Conservation (phyloP, 805 yeast genomes). For the Kockiozyma suomiensis region DNA sequence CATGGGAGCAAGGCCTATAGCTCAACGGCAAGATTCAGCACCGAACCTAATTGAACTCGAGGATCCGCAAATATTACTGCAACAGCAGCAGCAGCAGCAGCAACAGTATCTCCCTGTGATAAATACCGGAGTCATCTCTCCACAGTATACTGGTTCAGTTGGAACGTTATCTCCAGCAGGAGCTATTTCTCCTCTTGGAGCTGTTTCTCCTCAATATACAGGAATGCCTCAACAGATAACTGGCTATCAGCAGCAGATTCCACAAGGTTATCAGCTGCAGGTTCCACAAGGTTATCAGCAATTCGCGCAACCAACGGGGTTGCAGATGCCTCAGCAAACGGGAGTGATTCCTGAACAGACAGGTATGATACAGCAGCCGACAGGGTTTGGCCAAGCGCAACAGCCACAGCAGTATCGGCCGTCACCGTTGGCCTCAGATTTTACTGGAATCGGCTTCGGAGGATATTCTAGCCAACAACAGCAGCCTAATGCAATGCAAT, state of each 20-base stretch:
- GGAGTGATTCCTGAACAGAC: slow-evolving; percentile 37
- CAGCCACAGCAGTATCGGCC: slow-evolving; percentile 45
- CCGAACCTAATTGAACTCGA: slow-evolving; percentile 44
- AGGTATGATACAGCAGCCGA: slow-evolving; percentile 61
- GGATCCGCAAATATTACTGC: slow-evolving; percentile 56
- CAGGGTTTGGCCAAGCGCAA: slow-evolving; percentile 94
- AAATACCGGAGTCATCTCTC: slow-evolving; percentile 20
- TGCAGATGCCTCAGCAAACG: slow-evolving; percentile 38
- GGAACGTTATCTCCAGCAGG: slow-evolving; percentile 12
- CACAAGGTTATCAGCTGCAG: slow-evolving; percentile 38
- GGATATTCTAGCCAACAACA: slow-evolving; percentile 25
- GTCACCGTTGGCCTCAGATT: slow-evolving; percentile 15
- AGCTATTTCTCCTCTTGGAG: slow-evolving; percentile 11
- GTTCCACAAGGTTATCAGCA: slow-evolving; percentile 38
- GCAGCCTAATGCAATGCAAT: slow-evolving; percentile 13
- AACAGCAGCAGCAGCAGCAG: slow-evolving; percentile 54
- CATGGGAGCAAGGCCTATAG: slow-evolving; percentile 67
- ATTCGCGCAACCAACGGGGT: slow-evolving; percentile 39
- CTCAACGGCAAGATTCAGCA: slow-evolving; percentile 56
- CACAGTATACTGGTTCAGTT: slow-evolving; percentile 15
- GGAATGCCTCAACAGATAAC: slow-evolving; percentile 10
- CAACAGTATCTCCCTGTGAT: slow-evolving; percentile 22
- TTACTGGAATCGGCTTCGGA: slow-evolving; percentile 22
- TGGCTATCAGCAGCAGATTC: slow-evolving; percentile 18
- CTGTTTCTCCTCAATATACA: slow-evolving; percentile 24